Base-by-base conservation (phyloP, 2,329 filamentous ascomycete genomes). In the Calonectria ilicicola region DNA sequence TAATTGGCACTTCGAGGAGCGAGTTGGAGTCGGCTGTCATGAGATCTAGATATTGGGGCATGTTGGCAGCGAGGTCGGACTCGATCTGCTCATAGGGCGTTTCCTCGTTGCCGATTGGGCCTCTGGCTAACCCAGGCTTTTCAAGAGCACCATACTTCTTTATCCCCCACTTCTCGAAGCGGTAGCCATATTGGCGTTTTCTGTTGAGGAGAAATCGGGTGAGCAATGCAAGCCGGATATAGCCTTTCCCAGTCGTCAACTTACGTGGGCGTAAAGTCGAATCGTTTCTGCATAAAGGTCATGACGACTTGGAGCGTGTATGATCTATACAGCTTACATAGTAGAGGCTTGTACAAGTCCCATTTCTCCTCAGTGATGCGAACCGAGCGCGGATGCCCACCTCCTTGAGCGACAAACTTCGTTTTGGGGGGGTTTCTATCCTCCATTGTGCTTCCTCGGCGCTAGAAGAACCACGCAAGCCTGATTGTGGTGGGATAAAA, bases 181-280 rank as follows among this genome's bases (percentile, higher is more conserved):
- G 75, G 58, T 83, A 82, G 17, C 80, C 77, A 60, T 79, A 79
- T 40, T 83, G 82, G 3, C 81, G 80, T 49, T 80, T 80, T 23
- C 81, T 83, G 9, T 47, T 23, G 17, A 35, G 19, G 40, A 40
- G 49, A 26, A n/a, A 17, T 38, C 32, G 60, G 27, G 38, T 23
- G 26, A 35, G 19, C 27, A 8, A 5, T 35, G 21, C 14, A 44
- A 19, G 27, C 58, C 19, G 44, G 21, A 32, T 15, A 4, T 17
- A 14, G 29, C 29, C 19, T 38, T 21, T 29, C 23, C 23, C n/a
- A 23, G 35, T 19, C 21, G 26, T 27, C 4, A 35, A 67, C 60
- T 60, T 79, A 80, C 78, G 70, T 79, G 19, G 78, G 72, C 8
- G 66, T 26, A 38, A 79, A 79, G 9, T 49, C 35, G 14, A 60